Evolutionary conservation across 306 rosid genomes (phyloP), one percentile per base, ranked within the genome.

Genomic region (Lathyrus oleraceus): DNA sequence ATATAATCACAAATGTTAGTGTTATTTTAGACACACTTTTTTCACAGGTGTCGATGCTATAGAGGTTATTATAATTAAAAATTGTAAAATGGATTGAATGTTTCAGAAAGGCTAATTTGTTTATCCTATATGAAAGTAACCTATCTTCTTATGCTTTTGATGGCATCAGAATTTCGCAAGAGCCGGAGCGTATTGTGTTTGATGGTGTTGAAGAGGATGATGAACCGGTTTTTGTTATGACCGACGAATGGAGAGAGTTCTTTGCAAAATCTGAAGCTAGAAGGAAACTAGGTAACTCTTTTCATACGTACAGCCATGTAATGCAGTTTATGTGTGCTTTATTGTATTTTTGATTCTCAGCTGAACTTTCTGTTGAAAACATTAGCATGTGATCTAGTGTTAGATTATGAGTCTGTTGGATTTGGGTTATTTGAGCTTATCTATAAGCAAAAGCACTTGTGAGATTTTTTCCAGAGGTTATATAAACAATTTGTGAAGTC

Each of bases 181-280:
- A 73, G 75, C 76, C 19, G 77, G 82, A 78, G 57, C 54, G 17
- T 67, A 61, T 49, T 40, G 81, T 43, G 13, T 53, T 78, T 19
- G 87, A 84, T 53, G 88, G 77, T 30, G 85, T 81, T 38, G 87
- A 83, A 73, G 90, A 81, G 57, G 91, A 85, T 32, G 90, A 85
- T 38, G 96, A 89, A 10, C 93, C 89, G 0, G 30, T 85, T 66
- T 89, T 87, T 59, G 87, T 87, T 61, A 78, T 89, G n/a, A 83
- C 91, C 16, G 93, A 89, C 64, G 91, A 87, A 61, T 89, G 96
- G 93, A 89, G 75, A 70, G 96, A 89, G 13, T 87, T 89, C 78
- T 89, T 89, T 73, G 93, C 91, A 3, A 76, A 85, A 82, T 83
- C 93, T 51, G 93, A 87, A 80, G 92, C 87, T 10, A 84, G 77